These are phyloP conservation scores for Claviceps monticola DNA, from an alignment of 2,329 filamentous ascomycete genomes.

Conservation along the genomic window DNA sequence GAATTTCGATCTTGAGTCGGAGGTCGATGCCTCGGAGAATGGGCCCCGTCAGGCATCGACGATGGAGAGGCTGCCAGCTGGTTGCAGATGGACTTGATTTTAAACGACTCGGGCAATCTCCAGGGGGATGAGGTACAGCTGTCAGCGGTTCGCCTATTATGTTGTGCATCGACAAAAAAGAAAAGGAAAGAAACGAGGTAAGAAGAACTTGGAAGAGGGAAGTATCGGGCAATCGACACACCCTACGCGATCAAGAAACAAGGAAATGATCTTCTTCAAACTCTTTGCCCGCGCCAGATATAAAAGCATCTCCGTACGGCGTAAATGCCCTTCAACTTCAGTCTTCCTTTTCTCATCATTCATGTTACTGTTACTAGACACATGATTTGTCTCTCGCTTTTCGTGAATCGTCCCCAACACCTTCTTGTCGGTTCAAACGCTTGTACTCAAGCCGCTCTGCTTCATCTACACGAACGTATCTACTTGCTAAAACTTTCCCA, in stretches of 20 bases:
- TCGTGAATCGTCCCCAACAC: constrained; percentile 8
- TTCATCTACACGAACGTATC: constrained; percentile 2
- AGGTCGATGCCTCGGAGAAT: too few species aligned
- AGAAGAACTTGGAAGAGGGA: too few species aligned
- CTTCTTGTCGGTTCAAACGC: constrained; percentile 9
- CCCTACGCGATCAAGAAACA: too few species aligned
- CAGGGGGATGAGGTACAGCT: too few species aligned
- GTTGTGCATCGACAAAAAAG: neutral
- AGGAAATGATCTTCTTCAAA: constrained; percentile 3
- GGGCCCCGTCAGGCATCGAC: too few species aligned
- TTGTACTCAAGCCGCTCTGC: constrained; percentile 9
- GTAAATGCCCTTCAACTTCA: neutral
- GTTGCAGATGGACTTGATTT: too few species aligned
- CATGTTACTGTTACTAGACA: neutral
- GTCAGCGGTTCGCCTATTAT: too few species aligned
- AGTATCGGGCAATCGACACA: too few species aligned
- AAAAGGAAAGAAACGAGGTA: neutral
- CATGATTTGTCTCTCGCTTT: constrained; percentile 12
- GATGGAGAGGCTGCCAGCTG: too few species aligned
- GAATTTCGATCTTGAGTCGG: too few species aligned
- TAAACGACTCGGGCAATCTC: too few species aligned
- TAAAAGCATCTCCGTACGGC: neutral
- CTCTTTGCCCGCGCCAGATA: constrained; percentile 3
- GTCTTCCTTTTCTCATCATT: too few species aligned
- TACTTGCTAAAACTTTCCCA: neutral